A percentile compares a stretch with the other conserved stretches of the same genome.
Evolutionary conservation across 1,284 basidiomycete species (phyloP).

Genomic region (Sutorius eximius): DNA sequence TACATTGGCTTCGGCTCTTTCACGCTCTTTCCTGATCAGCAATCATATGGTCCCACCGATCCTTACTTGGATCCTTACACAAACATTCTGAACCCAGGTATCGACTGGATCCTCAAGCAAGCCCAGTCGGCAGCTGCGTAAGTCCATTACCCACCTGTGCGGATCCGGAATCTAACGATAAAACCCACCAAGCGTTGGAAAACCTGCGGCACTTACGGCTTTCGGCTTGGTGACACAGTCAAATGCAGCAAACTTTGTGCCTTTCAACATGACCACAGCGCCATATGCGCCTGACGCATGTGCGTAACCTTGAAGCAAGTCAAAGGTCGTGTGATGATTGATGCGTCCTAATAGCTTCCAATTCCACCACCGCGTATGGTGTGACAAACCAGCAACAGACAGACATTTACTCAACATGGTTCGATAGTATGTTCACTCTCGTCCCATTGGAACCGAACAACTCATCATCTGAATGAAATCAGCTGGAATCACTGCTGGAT

Average conservation of each 20-base stretch:
- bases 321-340: not conserved
- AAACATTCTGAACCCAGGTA: slow-evolving; percentile 49
- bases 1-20: slow-evolving; percentile 57
- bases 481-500: slow-evolving; percentile 45
- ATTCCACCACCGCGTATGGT: slow-evolving; percentile 37
- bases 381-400: slow-evolving; percentile 52
- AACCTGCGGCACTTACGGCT: slow-evolving; percentile 54
- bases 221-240: slow-evolving; percentile 64
- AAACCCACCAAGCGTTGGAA: slow-evolving; percentile 44
- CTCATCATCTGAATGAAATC: slow-evolving; percentile 7
- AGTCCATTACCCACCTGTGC: slow-evolving; percentile 18
- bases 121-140: slow-evolving; percentile 45
- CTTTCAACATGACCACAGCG: slow-evolving; percentile 54
- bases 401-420: slow-evolving; percentile 54
- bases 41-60: slow-evolving; percentile 47
- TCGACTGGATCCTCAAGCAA: slow-evolving; percentile 56
- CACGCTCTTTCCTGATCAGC: slow-evolving; percentile 69
- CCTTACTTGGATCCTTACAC: slow-evolving; percentile 50
- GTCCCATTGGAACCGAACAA: not conserved
- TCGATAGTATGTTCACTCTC: slow-evolving; percentile 38
- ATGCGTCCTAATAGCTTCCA: slow-evolving; percentile 11
- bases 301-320: slow-evolving; percentile 18
- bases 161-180: slow-evolving; percentile 8
- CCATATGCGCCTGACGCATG: slow-evolving; percentile 42
- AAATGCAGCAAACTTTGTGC: slow-evolving; percentile 53